These are phyloP conservation scores for Populus deltoides DNA, from an alignment of 345 rosid genomes.

Conservation along the genomic window DNA sequence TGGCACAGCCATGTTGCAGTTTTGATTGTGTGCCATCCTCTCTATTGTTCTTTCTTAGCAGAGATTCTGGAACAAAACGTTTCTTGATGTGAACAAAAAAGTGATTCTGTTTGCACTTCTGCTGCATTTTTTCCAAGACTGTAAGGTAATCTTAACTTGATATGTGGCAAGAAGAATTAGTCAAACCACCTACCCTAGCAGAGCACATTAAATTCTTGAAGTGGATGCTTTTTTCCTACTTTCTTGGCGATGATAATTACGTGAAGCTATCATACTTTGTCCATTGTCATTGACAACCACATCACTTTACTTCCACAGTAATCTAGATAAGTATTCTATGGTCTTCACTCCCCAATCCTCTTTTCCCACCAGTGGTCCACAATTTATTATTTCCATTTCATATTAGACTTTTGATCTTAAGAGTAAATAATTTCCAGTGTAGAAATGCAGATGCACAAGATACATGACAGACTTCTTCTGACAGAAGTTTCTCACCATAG, in stretches of 20 bases:
- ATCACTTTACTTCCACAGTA: not conserved
- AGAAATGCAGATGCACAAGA: too few species aligned
- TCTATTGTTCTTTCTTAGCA: not conserved
- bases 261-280: not conserved
- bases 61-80: too few species aligned
- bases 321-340: not conserved
- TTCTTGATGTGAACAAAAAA: not conserved
- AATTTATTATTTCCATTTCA: not conserved
- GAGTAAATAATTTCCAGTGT: too few species aligned
- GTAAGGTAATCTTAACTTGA: too few species aligned
- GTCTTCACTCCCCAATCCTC: not conserved
- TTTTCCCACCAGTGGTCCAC: not conserved
- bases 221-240: not conserved
- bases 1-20: not conserved
- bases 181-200: not conserved
- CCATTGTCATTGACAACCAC: not conserved
- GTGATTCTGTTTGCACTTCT: not conserved
- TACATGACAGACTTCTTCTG: not conserved
- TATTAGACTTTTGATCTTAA: too few species aligned
- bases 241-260: not conserved
- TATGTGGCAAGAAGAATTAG: too few species aligned
- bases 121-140: not conserved
- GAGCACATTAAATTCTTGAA: too few species aligned
- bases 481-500: not conserved
- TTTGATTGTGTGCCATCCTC: not conserved